Base-by-base conservation (phyloP, 192 early-diverging fungal species). In the Mortierella claussenii region DNA sequence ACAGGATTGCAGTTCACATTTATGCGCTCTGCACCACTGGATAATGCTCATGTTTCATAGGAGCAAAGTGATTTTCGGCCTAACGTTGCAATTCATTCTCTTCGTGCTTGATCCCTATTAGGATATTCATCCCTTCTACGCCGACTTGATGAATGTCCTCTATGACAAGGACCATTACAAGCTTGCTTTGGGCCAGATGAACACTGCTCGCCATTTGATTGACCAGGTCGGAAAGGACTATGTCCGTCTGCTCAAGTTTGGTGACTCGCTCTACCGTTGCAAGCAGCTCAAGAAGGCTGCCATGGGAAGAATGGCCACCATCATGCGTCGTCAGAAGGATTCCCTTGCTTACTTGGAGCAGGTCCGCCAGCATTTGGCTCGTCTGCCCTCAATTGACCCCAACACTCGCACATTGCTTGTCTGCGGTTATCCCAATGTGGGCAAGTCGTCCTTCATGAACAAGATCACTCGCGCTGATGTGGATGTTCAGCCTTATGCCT, bases 121-220 rank as follows among this genome's bases (percentile, higher is more conserved):
- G 92, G 92, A 99, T 84, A 97, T 99, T 76, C 98, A 99, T 74
- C 98, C 98, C 42, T 99, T 99, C 83, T 99, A 99, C 81, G 88
- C 98, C 17, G 98, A 99, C 80, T 85, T 99, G 68, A 98, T 99
- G 96, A 99, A 99, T 86, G 97, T 99, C 31, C 90, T 99, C 56
- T 99, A 99, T 85, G 98, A 99, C 87, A 94, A 94, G 82, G 98
- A 99, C 80, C 98, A 99, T 86, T 99, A 99, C 86, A 99, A 99
- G 84, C 90, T 99, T 44, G 98, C 98, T 36, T 87, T 99, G 67
- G 95, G 93, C 34, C 98, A 99, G 81, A 93, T 99, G 81, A 97
- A 95, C 88, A 98, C 95, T 23, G 97, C 97, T 42, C 93, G 91
- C 63, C 96, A 98, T 70, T 82, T 99, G 69, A 97, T 99, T 42